These are phyloP conservation scores for Cardiospermum halicacabum DNA, from an alignment of 345 rosid genomes.

Conservation along the genomic window DNA sequence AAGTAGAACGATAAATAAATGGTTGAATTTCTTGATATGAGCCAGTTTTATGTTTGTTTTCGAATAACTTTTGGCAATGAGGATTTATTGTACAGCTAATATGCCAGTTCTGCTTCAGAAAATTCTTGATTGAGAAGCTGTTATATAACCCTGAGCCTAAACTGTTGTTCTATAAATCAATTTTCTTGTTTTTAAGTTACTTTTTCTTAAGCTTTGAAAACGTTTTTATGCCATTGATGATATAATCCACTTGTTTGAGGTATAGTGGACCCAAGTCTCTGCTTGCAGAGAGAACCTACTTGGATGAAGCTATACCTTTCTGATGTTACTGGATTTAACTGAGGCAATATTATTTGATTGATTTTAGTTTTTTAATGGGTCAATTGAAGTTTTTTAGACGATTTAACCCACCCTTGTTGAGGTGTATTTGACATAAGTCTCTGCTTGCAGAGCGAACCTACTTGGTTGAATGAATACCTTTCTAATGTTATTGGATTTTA, in stretches of 20 bases:
- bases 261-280: conserved; percentile 57
- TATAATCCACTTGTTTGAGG: conserved; percentile 36
- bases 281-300: conserved; percentile 57
- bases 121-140: conserved; percentile 90
- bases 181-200: too few relatives aligned
- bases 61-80: conserved; percentile 31
- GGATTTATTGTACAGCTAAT: conserved; percentile 49
- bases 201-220: too few relatives aligned
- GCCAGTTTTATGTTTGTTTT: conserved; percentile 24
- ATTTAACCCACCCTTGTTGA: conserved; percentile 33
- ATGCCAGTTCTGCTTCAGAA: conserved; percentile 99
- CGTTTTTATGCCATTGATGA: conserved; percentile 33
- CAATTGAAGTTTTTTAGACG: conserved; percentile 5
- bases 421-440: conserved; percentile 57
- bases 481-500: conserved; percentile 29
- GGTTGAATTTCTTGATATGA: conserved; percentile 87
- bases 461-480: conserved; percentile 40
- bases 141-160: conserved; percentile 51
- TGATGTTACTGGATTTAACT: conserved; percentile 39
- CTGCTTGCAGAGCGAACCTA: conserved; percentile 55
- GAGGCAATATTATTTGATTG: conserved; percentile 27
- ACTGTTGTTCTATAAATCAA: background rate
- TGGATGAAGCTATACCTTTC: conserved; percentile 34
- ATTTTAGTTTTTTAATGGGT: background rate
- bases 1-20: conserved; percentile 39